phyloP scores from a whole-genome alignment of 106 monocot species.

The Dendrobium chrysotoxum region DNA sequence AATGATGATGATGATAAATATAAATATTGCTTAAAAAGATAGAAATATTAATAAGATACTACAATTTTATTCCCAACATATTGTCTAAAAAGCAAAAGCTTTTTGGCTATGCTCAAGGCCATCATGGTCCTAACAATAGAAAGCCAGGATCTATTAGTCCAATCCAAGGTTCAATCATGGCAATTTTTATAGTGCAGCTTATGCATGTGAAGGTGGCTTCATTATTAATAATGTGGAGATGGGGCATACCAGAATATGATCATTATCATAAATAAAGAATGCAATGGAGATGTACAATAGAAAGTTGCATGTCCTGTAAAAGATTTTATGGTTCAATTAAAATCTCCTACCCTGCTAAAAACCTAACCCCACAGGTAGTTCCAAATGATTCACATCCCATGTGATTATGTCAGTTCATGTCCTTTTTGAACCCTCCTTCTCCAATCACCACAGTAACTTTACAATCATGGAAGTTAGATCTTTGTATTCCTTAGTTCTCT shows the following conservation, averaged over 20 bases:
- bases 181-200: too few species aligned
- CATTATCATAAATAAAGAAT: not conserved
- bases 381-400: not conserved
- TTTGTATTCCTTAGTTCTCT: not conserved
- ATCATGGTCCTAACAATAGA: too few species aligned
- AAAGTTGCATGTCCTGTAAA: not conserved
- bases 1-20: too few species aligned
- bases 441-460: slow-evolving; percentile 2
- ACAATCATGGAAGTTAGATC: not conserved
- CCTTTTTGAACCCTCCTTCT: not conserved
- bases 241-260: not conserved
- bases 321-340: not conserved
- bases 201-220: too few species aligned
- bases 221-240: too few species aligned
- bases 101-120: too few species aligned
- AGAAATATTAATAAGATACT: too few species aligned
- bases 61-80: too few species aligned
- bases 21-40: too few species aligned
- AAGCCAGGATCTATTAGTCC: too few species aligned
- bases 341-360: not conserved
- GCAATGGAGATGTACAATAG: slow-evolving; percentile 5
- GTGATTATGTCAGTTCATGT: not conserved
- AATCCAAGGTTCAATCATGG: too few species aligned
- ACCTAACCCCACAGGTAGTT: not conserved
- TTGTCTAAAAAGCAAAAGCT: too few species aligned